These are phyloP conservation scores for Cytospora paraplurivora DNA, from an alignment of 2,329 filamentous ascomycete genomes.

Conservation along the genomic window DNA sequence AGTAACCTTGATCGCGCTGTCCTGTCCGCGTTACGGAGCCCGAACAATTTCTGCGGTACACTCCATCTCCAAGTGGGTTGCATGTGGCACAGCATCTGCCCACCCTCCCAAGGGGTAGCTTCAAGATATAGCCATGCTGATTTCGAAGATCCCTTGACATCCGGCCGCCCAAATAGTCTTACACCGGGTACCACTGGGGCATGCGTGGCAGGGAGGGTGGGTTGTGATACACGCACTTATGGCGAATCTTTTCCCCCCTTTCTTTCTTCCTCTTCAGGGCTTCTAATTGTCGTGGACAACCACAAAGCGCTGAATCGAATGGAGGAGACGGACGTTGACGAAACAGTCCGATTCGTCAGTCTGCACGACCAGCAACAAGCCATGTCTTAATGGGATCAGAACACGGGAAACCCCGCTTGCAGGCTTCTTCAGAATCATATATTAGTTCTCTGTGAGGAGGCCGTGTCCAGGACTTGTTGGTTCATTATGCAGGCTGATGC, in stretches of 20 bases:
- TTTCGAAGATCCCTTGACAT: not conserved
- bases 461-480: not conserved
- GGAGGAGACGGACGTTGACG: not conserved
- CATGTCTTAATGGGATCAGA: not conserved
- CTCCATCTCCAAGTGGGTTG: not conserved
- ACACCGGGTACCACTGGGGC: not conserved
- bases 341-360: not conserved
- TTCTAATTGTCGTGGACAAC: not conserved
- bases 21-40: not conserved
- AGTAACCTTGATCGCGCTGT: not conserved
- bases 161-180: not conserved
- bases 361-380: not conserved
- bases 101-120: conserved; percentile 4
- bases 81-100: not conserved
- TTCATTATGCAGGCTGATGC: conserved; percentile 1
- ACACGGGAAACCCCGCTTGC: not conserved
- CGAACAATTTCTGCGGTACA: not conserved
- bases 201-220: not conserved
- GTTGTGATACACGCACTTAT: not conserved
- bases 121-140: conserved; percentile 2
- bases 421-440: not conserved
- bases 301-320: not conserved
- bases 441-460: not conserved
- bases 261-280: too few relatives aligned
- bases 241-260: not conserved